Conservation (phyloP, 768 basidiomycete genomes). For the Calocybe gangraenosa region DNA sequence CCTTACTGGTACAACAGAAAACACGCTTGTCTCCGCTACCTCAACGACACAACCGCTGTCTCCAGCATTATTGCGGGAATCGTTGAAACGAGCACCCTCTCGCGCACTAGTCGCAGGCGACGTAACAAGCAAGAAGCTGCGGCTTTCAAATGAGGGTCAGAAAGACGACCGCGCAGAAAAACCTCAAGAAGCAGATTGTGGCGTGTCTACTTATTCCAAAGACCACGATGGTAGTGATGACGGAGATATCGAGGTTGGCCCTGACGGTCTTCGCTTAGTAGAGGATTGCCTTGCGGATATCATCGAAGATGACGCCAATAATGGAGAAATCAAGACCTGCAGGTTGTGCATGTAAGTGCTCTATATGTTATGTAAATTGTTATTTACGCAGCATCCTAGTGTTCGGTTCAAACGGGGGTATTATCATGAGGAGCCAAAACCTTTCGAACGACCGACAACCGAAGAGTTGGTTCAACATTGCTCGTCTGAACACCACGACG, state of each 20-base stretch:
- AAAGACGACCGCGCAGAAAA: neutral
- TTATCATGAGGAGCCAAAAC: constrained; percentile 25
- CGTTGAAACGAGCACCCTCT: constrained; percentile 11
- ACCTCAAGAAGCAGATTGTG: constrained; percentile 1
- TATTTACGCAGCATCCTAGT: constrained; percentile 20
- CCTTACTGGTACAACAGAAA: too few relatives aligned
- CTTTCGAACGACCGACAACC: constrained; percentile 32
- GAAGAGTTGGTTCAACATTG: constrained; percentile 48
- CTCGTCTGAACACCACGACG: constrained; percentile 40
- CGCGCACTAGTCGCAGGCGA: neutral
- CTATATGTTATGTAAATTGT: neutral
- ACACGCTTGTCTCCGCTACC: too few relatives aligned
- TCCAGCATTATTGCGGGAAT: constrained; percentile 3
- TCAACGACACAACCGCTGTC: neutral
- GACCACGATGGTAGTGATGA: constrained; percentile 31
- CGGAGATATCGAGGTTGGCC: constrained; percentile 32
- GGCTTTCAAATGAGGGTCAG: constrained; percentile 4
- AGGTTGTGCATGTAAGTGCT: constrained; percentile 48
- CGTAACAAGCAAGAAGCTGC: constrained; percentile 12
- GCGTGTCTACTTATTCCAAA: constrained; percentile 6
- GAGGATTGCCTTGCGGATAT: constrained; percentile 40
- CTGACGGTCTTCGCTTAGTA: constrained; percentile 36
- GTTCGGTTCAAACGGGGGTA: constrained; percentile 29
- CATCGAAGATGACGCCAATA: constrained; percentile 30
- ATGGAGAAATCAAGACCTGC: constrained; percentile 33